A percentile compares a stretch with the other conserved stretches of the same genome.
Conservation (phyloP, 768 basidiomycete species). For the Daedaleopsis nitida region DNA sequence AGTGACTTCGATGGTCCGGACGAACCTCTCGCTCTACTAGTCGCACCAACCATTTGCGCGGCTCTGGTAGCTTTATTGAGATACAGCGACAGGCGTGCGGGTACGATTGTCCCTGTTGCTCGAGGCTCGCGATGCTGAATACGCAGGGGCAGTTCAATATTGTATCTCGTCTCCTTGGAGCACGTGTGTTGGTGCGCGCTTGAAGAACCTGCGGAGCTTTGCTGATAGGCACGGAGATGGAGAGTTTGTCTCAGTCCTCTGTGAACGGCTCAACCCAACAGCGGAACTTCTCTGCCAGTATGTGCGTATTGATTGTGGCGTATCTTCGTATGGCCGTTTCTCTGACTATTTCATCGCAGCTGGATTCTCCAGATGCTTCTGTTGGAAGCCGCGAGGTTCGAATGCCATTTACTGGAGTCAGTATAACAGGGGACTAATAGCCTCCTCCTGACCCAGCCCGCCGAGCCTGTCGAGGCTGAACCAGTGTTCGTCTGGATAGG, state of each 20-base stretch:
- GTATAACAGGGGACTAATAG: neutral
- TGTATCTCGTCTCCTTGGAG: conserved; percentile 52
- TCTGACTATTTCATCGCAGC: neutral
- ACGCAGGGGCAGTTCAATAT: conserved; percentile 15
- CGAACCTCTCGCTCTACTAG: conserved; percentile 51
- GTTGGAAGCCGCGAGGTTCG: neutral
- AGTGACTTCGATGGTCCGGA: conserved; percentile 47
- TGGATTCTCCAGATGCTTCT: neutral
- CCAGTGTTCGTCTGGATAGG: neutral
- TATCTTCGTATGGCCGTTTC: neutral
- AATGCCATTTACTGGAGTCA: neutral
- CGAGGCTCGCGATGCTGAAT: neutral
- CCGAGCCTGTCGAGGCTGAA: neutral
- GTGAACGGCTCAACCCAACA: neutral
- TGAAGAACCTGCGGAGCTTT: conserved; percentile 26
- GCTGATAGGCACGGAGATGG: neutral
- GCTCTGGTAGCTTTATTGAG: conserved; percentile 45
- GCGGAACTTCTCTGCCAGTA: neutral
- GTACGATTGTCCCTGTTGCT: neutral
- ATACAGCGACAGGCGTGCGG: conserved; percentile 10
- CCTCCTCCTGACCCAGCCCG: neutral
- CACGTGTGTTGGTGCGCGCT: conserved; percentile 40
- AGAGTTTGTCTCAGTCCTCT: conserved; percentile 27
- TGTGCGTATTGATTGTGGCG: neutral
- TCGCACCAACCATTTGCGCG: conserved; percentile 50